Conservation (phyloP, 1,139 yeast genomes). For the Taphrina pruni region DNA sequence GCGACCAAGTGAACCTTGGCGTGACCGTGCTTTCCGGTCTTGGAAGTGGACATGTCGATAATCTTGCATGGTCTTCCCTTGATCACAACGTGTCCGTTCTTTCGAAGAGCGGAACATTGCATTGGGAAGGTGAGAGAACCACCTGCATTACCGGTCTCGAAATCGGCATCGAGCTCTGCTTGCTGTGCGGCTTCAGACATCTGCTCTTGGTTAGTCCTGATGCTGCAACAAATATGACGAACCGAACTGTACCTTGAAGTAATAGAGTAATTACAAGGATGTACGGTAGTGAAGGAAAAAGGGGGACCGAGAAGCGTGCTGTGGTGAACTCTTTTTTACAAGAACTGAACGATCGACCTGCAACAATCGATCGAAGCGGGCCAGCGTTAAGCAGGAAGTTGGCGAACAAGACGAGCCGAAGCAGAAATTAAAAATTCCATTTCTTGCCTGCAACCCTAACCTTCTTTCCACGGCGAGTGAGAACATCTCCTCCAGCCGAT, state of each 20-base stretch:
- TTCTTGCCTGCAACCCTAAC: slow-evolving; percentile 6
- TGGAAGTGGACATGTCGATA: slow-evolving; percentile 99
- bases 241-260: slow-evolving; percentile 1
- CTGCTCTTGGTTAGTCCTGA: background rate
- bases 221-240: background rate
- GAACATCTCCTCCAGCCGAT: background rate
- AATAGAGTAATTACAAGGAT: slow-evolving; percentile 7
- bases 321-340: slow-evolving; percentile 18
- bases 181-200: slow-evolving; percentile 40
- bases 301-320: slow-evolving; percentile 6
- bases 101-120: slow-evolving; percentile 99
- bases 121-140: slow-evolving; percentile 98
- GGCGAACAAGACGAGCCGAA: slow-evolving; percentile 15
- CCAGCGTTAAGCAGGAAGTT: slow-evolving; percentile 2
- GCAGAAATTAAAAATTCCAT: slow-evolving; percentile 9
- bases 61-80: slow-evolving; percentile 99
- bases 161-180: slow-evolving; percentile 67
- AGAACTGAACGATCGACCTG: background rate
- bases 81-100: slow-evolving; percentile 97
- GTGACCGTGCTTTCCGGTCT: slow-evolving; percentile 99
- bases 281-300: slow-evolving; percentile 9
- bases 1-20: slow-evolving; percentile 99
- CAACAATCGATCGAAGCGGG: slow-evolving; percentile 12
- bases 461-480: background rate
- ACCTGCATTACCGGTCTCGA: slow-evolving; percentile 99